Base-by-base conservation (phyloP, 257 asterid species). In the Coffea canephora region DNA sequence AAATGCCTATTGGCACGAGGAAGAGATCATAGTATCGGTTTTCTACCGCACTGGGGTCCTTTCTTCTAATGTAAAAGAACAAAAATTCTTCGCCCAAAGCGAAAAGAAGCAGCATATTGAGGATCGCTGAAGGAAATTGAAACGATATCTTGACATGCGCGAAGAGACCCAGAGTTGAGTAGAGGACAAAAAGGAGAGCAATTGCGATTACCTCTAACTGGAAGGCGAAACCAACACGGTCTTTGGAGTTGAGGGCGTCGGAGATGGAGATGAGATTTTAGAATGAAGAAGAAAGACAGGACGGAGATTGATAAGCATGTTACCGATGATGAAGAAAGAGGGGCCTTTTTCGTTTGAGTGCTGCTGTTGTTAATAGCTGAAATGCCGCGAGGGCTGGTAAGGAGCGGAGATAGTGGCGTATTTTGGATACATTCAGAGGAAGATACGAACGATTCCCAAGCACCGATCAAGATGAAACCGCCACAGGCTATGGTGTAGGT, bases 31-130 rank as follows among this genome's bases (percentile, higher is more conserved):
- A 95, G 82, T 95, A 95, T 54, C 91, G 94, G 77, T 93, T 93
- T 82, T 95, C 99, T 64, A 95, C 73, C 68, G 98, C 99, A 79
- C 88, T 86, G 6, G 96, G 92, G 84, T 95, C 98, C 85, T 95
- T 95, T 16, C 84, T 87, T 54, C 91, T 90, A 18, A 87, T 74
- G 83, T 92, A 93, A 74, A 95, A 93, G 89, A 93, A 73, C 74
- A 91, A 46, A 82, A 95, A 93, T 67, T 92, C 98, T 81, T 93
- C 96, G 0, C 83, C 91, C 21, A 95, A 93, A 76, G 94, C 99
- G 77, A 95, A 93, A 21, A 89, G 86, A 74, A 74, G 84, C 62
- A 95, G 83, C 34, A 93, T 39, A 82, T 90, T 86, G 57, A 90
- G 91, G 21, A 95, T 36, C 45, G 82, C 74, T 0, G 77, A 66